Evolutionary conservation across 768 basidiomycete species (phyloP).

Genomic region (Tylopilus subfusipes): DNA sequence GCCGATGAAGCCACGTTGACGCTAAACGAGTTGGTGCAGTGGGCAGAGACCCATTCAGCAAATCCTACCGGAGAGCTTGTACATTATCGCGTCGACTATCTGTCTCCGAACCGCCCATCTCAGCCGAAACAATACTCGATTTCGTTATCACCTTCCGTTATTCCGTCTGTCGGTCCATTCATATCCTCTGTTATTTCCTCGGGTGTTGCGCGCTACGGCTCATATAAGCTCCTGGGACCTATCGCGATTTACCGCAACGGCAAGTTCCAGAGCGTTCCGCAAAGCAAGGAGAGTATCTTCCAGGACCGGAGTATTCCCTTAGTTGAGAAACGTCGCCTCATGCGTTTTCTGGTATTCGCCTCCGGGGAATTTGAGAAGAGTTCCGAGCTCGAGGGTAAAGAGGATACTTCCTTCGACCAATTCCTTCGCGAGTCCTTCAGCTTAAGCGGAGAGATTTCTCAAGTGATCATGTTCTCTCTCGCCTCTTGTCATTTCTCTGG

Average conservation of each 20-base stretch:
- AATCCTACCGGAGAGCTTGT: conserved; percentile 7
- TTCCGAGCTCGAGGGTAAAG: conserved; percentile 54
- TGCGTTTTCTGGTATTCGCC: conserved; percentile 88
- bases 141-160: conserved; percentile 78
- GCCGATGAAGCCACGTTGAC: conserved; percentile 77
- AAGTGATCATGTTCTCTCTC: conserved; percentile 72
- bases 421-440: conserved; percentile 67
- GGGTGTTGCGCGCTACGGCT: conserved; percentile 88
- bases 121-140: conserved; percentile 78
- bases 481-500: conserved; percentile 59
- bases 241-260: conserved; percentile 56
- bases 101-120: conserved; percentile 41
- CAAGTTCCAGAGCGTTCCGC: conserved; percentile 65
- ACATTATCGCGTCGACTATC: conserved; percentile 35
- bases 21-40: conserved; percentile 71
- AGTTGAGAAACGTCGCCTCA: conserved; percentile 83
- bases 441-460: conserved; percentile 53
- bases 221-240: conserved; percentile 77
- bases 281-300: conserved; percentile 91
- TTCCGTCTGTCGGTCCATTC: conserved; percentile 74
- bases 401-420: conserved; percentile 52
- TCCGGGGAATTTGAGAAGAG: conserved; percentile 68
- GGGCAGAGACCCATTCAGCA: conserved; percentile 48
- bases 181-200: conserved; percentile 77
- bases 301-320: conserved; percentile 73